Percentiles rank a stretch among this genome's conserved stretches.
phyloP scores from a whole-genome alignment of 177 flowering plant species.

The Vitis hybrid region DNA sequence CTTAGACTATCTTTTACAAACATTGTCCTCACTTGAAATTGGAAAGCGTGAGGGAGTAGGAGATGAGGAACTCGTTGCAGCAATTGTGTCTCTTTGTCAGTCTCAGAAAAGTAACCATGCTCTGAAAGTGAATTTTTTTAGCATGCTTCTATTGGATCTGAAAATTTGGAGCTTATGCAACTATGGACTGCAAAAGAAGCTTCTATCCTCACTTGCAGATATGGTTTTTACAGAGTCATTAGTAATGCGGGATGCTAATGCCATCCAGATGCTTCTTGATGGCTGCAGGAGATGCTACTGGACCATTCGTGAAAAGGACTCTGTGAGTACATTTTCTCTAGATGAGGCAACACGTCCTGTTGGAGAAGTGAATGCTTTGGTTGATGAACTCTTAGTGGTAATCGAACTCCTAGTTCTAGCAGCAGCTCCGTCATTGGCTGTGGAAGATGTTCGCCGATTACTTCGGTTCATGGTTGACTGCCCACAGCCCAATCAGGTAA shows the following conservation, averaged over 20 bases:
- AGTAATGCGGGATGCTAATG: conserved; percentile 95
- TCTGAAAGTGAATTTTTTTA: conserved; percentile 89
- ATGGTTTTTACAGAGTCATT: conserved; percentile 96
- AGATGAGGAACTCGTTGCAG: conserved; percentile 94
- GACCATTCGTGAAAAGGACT: conserved; percentile 79
- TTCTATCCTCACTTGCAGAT: conserved; percentile 93
- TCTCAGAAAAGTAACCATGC: conserved; percentile 75
- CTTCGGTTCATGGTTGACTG: conserved; percentile 91
- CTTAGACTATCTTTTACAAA: conserved; percentile 69
- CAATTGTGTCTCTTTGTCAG: conserved; percentile 88
- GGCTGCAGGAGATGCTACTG: conserved; percentile 98
- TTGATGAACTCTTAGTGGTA: conserved; percentile 93
- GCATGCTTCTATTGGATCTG: conserved; percentile 81
- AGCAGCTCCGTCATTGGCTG: conserved; percentile 78
- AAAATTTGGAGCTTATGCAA: conserved; percentile 96
- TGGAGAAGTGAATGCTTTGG: conserved; percentile 96
- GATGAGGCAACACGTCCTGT: conserved; percentile 62
- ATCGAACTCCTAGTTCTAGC: conserved; percentile 86
- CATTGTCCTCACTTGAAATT: conserved; percentile 65
- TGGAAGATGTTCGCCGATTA: conserved; percentile 73
- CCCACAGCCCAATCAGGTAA: conserved; percentile 96
- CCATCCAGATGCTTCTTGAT: conserved; percentile 97
- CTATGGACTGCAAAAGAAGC: conserved; percentile 97
- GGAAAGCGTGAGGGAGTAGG: conserved; percentile 64
- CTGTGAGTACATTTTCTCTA: conserved; percentile 66